Evolutionary conservation across 1,284 basidiomycete genomes (phyloP), one percentile per base, ranked within the genome.

Genomic region (Agroathelia rolfsii): DNA sequence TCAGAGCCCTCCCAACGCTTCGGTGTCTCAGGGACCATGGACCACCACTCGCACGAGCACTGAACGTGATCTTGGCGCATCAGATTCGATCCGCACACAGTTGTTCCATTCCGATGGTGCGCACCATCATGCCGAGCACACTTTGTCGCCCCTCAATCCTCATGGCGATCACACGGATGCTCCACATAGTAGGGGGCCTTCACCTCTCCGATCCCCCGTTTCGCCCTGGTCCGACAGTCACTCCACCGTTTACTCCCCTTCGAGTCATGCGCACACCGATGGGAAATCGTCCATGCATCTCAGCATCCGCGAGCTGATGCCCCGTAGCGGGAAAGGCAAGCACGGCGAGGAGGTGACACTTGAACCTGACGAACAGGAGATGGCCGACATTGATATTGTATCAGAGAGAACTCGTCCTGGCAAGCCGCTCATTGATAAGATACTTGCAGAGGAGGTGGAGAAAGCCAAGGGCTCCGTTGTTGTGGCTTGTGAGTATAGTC

Each of bases 351-450:
- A 54, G 31, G 43, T 50, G 35, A 35, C 52, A 53, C 64, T 83
- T 12, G 67, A 73, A 48, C 58, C 87, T 35, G 74, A 79, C 41
- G 66, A 69, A 24, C 59, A 64, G 29, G 87, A 92, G 50, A 64
- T 76, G 43, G 57, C 62, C 8, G 85, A 88, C 41, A 64, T 87
- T 42, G 63, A 63, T 14, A 49, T 72, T 11, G 61, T 89, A 24
- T 66, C 79, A 6, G 85, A 88, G 53, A 62, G 73, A 35, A 79
- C 79, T 7, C 62, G 74, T 26, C 69, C 73, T 1, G 87, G 87
- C 0, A 75, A 77, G 45, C 86, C 87, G n/a, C 76, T 71, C 43
- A 51, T 87, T 29, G 69, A 75, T 30, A 57, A 64, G 29, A 71
- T 87, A 28, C 50, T 88, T 11, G 62, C 64, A 9, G 76, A 82